phyloP scores from a whole-genome alignment of 139 green algal genomes.

The Trebouxia sp. region DNA sequence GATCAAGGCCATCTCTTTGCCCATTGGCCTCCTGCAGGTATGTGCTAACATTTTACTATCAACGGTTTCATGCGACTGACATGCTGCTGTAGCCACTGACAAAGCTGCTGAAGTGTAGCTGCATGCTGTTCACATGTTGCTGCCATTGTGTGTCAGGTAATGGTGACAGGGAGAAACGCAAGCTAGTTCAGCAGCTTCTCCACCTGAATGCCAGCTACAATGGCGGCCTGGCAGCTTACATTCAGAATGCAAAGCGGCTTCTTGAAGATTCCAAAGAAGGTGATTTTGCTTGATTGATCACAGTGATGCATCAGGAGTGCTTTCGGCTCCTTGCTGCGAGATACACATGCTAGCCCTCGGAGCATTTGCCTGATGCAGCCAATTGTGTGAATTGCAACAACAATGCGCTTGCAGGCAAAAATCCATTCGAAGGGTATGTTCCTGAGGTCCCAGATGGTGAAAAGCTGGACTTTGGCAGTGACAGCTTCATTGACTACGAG shows the following conservation, averaged over 20 bases:
- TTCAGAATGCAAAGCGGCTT: conserved; percentile 84
- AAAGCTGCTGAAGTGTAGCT: not conserved
- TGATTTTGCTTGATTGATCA: no score
- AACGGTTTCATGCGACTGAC: not conserved
- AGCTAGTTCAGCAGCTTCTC: conserved; percentile 68
- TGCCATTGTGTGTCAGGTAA: conserved; percentile 22
- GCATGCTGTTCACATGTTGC: not conserved
- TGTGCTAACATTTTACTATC: not conserved
- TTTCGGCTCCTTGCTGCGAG: no score
- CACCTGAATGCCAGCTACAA: conserved; percentile 79
- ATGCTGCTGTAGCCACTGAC: not conserved
- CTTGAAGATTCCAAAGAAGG: conserved; percentile 82
- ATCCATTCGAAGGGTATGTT: conserved; percentile 92
- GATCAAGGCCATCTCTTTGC: conserved; percentile 82
- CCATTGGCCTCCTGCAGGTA: conserved; percentile 66
- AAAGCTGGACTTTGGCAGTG: conserved; percentile 77
- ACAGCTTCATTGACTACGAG: conserved; percentile 71
- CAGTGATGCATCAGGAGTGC: no score
- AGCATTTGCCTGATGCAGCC: no score
- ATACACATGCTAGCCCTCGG: no score
- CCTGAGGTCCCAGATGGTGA: conserved; percentile 86
- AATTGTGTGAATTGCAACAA: no score
- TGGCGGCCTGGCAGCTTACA: conserved; percentile 83
- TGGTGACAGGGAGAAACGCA: conserved; percentile 60
- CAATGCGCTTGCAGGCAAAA: conserved; percentile 65